Conservation (phyloP, 2,329 filamentous ascomycete genomes). For the Nemania sp. region DNA sequence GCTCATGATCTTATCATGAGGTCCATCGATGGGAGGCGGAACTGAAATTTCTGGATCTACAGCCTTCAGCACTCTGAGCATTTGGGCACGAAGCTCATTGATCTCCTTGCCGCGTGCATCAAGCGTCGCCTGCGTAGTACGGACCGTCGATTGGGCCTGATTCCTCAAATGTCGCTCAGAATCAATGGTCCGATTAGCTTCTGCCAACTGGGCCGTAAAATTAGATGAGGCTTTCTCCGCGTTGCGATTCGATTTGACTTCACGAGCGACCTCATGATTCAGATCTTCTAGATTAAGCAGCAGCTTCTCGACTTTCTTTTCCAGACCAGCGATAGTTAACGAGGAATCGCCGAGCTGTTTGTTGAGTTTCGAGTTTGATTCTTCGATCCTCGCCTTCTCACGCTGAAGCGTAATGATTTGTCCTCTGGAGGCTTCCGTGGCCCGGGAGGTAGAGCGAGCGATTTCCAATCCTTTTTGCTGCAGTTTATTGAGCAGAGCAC, state of each 20-base stretch:
- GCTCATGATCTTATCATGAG: constrained; percentile 68
- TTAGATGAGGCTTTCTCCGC: constrained; percentile 87
- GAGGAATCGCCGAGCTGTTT: constrained; percentile 88
- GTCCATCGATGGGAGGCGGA: constrained; percentile 62
- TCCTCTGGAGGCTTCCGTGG: constrained; percentile 79
- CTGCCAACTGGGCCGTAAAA: constrained; percentile 80
- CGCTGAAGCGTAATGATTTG: constrained; percentile 77
- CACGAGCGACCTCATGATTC: constrained; percentile 86
- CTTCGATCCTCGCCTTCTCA: constrained; percentile 82
- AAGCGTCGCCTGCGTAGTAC: constrained; percentile 77
- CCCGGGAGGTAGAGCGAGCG: constrained; percentile 83
- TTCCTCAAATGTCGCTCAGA: constrained; percentile 83
- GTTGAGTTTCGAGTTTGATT: constrained; percentile 78
- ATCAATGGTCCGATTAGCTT: constrained; percentile 86
- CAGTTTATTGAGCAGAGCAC: constrained; percentile 91
- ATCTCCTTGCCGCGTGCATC: constrained; percentile 83
- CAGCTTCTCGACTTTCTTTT: constrained; percentile 94
- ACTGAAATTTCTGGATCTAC: constrained; percentile 77
- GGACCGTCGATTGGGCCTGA: constrained; percentile 84
- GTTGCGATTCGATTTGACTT: constrained; percentile 86
- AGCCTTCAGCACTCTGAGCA: constrained; percentile 81
- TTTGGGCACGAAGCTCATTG: constrained; percentile 75
- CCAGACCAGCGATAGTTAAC: constrained; percentile 77
- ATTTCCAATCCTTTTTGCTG: constrained; percentile 98
- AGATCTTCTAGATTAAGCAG: constrained; percentile 87